Conservation (phyloP, 495 filamentous ascomycete genomes). For the Penicillium coffeae region DNA sequence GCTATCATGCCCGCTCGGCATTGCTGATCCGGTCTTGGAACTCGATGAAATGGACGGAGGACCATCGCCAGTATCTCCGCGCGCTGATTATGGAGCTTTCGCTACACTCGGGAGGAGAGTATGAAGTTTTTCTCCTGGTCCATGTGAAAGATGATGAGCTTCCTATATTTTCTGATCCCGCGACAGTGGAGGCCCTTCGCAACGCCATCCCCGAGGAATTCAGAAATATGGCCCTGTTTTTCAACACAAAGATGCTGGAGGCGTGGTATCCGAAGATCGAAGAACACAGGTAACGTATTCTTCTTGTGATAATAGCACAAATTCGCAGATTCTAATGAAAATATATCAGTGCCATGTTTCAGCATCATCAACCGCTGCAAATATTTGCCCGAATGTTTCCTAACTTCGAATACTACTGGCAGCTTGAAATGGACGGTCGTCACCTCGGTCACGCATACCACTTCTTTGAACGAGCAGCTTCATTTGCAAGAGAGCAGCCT, state of each 20-base stretch:
- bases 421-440: slow-evolving; percentile 71
- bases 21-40: slow-evolving; percentile 67
- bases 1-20: slow-evolving; percentile 52
- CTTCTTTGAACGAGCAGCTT: slow-evolving; percentile 54
- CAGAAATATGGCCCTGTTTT: slow-evolving; percentile 61
- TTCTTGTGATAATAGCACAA: background rate
- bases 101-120: slow-evolving; percentile 70
- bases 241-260: slow-evolving; percentile 46
- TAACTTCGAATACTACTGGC: slow-evolving; percentile 73
- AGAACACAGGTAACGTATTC: slow-evolving; percentile 22
- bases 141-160: slow-evolving; percentile 61
- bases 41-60: slow-evolving; percentile 62
- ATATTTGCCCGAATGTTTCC: slow-evolving; percentile 63
- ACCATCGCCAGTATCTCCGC: slow-evolving; percentile 68
- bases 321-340: background rate
- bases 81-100: slow-evolving; percentile 70
- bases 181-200: slow-evolving; percentile 44
- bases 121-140: slow-evolving; percentile 70
- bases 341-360: slow-evolving; percentile 14
- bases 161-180: slow-evolving; percentile 47
- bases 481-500: slow-evolving; percentile 60
- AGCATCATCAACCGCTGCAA: slow-evolving; percentile 35
- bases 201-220: slow-evolving; percentile 62
- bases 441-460: slow-evolving; percentile 70
- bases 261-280: slow-evolving; percentile 27